Percentiles rank a stretch among this genome's conserved stretches.
Evolutionary conservation across 345 rosid genomes (phyloP).

Genomic region (Barbarea vulgaris): DNA sequence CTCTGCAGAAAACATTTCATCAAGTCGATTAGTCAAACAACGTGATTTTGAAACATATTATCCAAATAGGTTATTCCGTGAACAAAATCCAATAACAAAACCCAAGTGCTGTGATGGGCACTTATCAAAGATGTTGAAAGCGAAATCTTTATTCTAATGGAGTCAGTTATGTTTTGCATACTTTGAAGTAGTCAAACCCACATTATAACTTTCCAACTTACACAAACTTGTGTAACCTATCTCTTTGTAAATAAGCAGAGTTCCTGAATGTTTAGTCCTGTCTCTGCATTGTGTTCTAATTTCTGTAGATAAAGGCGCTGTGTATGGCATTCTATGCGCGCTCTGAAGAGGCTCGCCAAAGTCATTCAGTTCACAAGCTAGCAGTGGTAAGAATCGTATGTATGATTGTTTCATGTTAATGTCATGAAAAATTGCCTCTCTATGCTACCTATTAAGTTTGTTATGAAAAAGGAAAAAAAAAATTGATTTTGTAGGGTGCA

Average conservation of each 20-base stretch:
- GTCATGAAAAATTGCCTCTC: background rate
- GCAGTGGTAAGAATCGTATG: constrained; percentile 62
- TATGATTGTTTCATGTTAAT: background rate
- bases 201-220: background rate
- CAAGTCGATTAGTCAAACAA: background rate
- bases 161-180: background rate
- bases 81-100: background rate
- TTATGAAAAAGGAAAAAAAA: no score
- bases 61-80: background rate
- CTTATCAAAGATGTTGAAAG: constrained; percentile 6
- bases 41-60: background rate
- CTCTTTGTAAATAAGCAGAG: constrained; percentile 1
- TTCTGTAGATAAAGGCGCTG: constrained; percentile 76
- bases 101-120: background rate
- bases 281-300: background rate
- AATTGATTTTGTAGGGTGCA: constrained; percentile 61
- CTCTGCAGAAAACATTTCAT: constrained; percentile 5
- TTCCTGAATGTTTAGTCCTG: constrained; percentile 1
- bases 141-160: background rate
- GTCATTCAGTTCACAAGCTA: constrained; percentile 93
- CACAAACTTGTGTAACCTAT: background rate
- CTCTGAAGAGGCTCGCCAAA: constrained; percentile 90
- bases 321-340: constrained; percentile 96
- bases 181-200: constrained; percentile 9
- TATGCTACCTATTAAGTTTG: constrained; percentile 27